These are phyloP conservation scores for Cylindrotheca fusiformis DNA, from an alignment of 108 stramenopile species.

Conservation along the genomic window DNA sequence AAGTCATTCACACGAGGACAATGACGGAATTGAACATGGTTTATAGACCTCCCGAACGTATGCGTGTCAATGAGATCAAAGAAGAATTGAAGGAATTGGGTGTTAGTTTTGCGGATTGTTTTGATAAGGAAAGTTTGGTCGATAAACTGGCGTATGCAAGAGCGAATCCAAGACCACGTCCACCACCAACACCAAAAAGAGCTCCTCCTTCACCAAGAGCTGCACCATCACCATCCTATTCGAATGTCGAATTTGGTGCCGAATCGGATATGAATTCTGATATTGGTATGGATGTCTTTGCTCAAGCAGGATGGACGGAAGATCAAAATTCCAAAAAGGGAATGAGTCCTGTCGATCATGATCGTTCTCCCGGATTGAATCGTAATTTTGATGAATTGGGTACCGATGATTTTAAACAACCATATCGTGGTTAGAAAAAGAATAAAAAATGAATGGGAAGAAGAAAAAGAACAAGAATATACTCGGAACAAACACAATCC, in stretches of 20 bases:
- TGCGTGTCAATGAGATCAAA: constrained; percentile 31
- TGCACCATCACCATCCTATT: background rate
- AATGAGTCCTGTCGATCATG: background rate
- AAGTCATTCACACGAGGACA: background rate
- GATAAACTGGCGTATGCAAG: constrained; percentile 44
- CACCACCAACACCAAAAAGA: background rate
- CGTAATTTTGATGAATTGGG: background rate
- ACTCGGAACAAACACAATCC: no score
- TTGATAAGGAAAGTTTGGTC: constrained; percentile 62
- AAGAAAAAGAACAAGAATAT: no score
- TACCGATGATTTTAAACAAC: background rate
- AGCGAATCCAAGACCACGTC: background rate
- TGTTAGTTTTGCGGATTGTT: constrained; percentile 53
- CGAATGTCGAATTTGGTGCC: background rate
- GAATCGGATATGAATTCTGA: background rate
- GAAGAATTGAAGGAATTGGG: constrained; percentile 38
- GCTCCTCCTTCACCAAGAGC: background rate
- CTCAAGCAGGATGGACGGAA: background rate
- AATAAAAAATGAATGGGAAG: no score
- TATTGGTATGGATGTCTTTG: background rate
- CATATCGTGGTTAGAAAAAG: background rate
- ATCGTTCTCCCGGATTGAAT: background rate
- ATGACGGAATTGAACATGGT: background rate
- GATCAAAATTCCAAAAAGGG: background rate
- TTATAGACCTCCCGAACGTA: background rate